Conservation (phyloP, 1,139 yeast genomes). For the Yamadazyma sp. region DNA sequence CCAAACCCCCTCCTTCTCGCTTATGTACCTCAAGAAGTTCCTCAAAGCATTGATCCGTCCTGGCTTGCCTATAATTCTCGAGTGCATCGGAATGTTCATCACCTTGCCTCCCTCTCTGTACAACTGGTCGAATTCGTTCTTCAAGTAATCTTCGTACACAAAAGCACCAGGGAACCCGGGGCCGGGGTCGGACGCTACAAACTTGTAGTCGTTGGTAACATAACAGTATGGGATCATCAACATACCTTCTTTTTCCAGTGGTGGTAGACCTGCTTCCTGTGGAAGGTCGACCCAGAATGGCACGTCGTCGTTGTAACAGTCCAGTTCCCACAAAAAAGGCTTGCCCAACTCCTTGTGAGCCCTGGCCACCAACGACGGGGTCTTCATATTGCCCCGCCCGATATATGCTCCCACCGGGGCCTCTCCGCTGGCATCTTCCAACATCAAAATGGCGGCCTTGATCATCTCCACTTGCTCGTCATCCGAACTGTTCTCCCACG, state of each 20-base stretch:
- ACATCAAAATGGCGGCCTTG: constrained; percentile 22
- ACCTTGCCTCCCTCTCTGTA: constrained; percentile 36
- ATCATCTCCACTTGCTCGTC: constrained; percentile 31
- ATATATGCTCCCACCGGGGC: constrained; percentile 34
- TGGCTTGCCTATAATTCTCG: constrained; percentile 34
- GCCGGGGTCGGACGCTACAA: constrained; percentile 21
- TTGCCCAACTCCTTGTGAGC: constrained; percentile 28
- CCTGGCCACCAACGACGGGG: constrained; percentile 29
- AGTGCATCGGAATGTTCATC: constrained; percentile 30
- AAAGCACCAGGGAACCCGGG: constrained; percentile 22
- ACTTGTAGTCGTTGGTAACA: constrained; percentile 32
- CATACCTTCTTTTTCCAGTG: constrained; percentile 25
- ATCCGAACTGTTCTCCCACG: constrained; percentile 16
- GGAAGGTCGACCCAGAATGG: constrained; percentile 35
- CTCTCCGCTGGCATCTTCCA: constrained; percentile 26
- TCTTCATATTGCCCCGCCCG: constrained; percentile 29
- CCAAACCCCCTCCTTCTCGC: constrained; percentile 31
- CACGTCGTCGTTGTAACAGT: constrained; percentile 33
- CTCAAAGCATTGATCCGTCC: constrained; percentile 31
- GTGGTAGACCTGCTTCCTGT: constrained; percentile 17
- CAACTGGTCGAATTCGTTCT: constrained; percentile 31
- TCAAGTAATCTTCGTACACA: constrained; percentile 19
- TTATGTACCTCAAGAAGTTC: constrained; percentile 31
- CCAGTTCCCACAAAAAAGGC: constrained; percentile 31
- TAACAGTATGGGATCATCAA: constrained; percentile 34